These are phyloP conservation scores for Phytophthora brassicae DNA, from an alignment of 352 stramenopile species.

Conservation along the genomic window DNA sequence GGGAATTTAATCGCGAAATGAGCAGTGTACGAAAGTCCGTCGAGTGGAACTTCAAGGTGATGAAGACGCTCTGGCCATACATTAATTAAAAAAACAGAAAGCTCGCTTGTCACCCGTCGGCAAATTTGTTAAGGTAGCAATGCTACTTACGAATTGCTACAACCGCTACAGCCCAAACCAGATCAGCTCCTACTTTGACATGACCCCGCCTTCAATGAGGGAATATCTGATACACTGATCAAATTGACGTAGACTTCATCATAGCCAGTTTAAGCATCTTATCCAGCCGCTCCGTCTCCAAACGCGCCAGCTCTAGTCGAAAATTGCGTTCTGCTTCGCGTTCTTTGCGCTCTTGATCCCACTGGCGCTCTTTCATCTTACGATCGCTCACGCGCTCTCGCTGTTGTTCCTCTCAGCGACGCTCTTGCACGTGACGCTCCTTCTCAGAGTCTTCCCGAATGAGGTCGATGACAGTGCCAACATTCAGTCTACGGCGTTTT, in stretches of 20 bases:
- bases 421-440: neutral
- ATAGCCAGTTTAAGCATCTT: neutral
- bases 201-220: too few relatives aligned
- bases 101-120: neutral
- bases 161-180: too few relatives aligned
- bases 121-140: neutral
- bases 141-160: constrained; percentile 4
- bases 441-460: neutral
- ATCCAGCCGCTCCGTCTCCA: neutral
- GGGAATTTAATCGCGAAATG: neutral
- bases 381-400: neutral
- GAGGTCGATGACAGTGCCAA: neutral
- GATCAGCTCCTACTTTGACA: too few relatives aligned
- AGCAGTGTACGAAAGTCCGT: constrained; percentile 1
- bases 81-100: neutral
- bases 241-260: neutral
- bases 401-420: neutral
- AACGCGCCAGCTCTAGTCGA: neutral
- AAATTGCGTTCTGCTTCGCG: neutral
- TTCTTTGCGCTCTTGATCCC: neutral
- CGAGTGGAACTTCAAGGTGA: constrained; percentile 2
- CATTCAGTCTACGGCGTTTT: neutral
- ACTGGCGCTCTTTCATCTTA: neutral
- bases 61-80: neutral
- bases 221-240: too few relatives aligned